Evolutionary conservation across 345 rosid genomes (phyloP), one percentile per base, ranked within the genome.

Genomic region (Dipteronia dyeriana): DNA sequence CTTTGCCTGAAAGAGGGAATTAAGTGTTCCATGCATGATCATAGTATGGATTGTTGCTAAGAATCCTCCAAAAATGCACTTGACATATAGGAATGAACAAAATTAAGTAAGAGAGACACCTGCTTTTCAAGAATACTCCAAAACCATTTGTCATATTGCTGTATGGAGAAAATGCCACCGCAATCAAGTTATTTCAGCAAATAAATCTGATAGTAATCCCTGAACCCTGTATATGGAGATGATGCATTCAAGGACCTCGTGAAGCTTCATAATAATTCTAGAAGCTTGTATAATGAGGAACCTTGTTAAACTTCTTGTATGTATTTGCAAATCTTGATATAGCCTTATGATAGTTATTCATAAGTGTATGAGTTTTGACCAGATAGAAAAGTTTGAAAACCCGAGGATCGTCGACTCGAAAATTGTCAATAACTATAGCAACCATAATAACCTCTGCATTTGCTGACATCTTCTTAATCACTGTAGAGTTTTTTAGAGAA

Each of bases 231-330:
- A 26, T 23, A 26, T 16, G 9, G 13, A 63, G 39, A 63, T 26
- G 34, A 34, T 34, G 43, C n/a, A 65, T 65, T 9, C 20, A 26
- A 13, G 67, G 67, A 29, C 67, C 67, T 10, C 3, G 39, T 63
- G 63, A 59, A 59, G 23, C 23, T 19, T 49, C 38, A 34, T 4
- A 34, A 34, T 34, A 34, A 34, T 4, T 34, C 38, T 34, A 34
- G 38, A 34, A 34, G 57, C 17, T 49, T 3, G 74, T 53, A 26
- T 53, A 70, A 26, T 29, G 41, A 29, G n/a, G 60, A 4, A 69
- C 34, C 22, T 70, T 70, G 56, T 69, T 69, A 49, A 49, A 29
- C 73, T 20, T 20, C 26, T 67, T 67, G 45, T 43, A 67, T 9
- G 13, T 67, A 2, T 22, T 41, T 43, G 71, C 56, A 22, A 43